Percentiles rank a stretch among this genome's conserved stretches.
Evolutionary conservation across 805 yeast genomes (phyloP).

Genomic region (Trichomonascus vanleenenianus): DNA sequence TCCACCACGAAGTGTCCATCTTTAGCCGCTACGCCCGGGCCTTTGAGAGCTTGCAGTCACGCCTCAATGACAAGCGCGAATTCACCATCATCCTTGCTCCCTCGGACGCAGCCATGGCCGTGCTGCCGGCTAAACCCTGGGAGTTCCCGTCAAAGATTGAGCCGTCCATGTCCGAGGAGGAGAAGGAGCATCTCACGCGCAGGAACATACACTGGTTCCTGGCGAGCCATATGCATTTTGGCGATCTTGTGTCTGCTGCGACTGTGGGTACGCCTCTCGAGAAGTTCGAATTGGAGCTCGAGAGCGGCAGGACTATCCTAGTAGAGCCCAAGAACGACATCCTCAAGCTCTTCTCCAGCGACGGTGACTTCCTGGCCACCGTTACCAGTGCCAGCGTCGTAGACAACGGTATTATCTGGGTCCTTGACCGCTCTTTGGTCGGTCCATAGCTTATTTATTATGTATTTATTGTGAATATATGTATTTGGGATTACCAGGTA

Average conservation of each 20-base stretch:
- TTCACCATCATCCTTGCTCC: slow-evolving; percentile 64
- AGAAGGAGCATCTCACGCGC: slow-evolving; percentile 42
- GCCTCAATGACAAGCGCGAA: slow-evolving; percentile 38
- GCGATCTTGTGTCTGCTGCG: slow-evolving; percentile 8
- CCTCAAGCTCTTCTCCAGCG: slow-evolving; percentile 2
- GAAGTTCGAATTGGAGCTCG: slow-evolving; percentile 3
- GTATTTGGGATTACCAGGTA: no score
- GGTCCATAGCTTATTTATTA: slow-evolving; percentile 6
- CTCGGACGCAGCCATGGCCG: slow-evolving; percentile 49
- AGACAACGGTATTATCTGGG: slow-evolving; percentile 27
- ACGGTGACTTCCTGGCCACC: slow-evolving; percentile 10
- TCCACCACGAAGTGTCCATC: slow-evolving; percentile 41
- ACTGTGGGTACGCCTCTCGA: slow-evolving; percentile 2
- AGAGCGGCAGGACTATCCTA: slow-evolving; percentile 6
- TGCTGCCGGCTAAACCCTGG: slow-evolving; percentile 63
- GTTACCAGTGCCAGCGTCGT: slow-evolving; percentile 17
- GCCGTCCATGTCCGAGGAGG: slow-evolving; percentile 26
- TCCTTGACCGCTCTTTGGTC: slow-evolving; percentile 17
- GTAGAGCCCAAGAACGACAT: slow-evolving; percentile 5
- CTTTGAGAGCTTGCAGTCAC: slow-evolving; percentile 39
- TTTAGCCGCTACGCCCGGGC: slow-evolving; percentile 70
- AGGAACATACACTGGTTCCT: slow-evolving; percentile 53
- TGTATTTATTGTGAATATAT: neutral
- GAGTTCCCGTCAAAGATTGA: slow-evolving; percentile 54
- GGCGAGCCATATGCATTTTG: slow-evolving; percentile 49